These are phyloP conservation scores for Monarda citriodora DNA, from an alignment of 305 asterid genomes.

Conservation along the genomic window DNA sequence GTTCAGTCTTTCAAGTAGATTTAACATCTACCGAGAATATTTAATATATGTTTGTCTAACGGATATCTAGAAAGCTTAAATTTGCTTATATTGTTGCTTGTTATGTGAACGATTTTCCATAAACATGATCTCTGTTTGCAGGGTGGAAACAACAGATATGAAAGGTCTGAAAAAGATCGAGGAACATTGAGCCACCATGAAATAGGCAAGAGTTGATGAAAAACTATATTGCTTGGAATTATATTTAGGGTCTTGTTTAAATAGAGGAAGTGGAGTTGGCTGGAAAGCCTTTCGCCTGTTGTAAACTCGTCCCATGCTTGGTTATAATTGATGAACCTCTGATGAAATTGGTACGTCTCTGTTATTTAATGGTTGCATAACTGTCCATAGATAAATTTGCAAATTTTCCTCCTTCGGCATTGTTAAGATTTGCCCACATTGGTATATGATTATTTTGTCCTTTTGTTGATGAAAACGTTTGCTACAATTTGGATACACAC, in stretches of 20 bases:
- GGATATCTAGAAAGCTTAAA: neutral
- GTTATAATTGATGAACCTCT: neutral
- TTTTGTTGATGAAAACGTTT: neutral
- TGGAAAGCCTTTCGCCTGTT: neutral
- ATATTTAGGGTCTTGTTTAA: constrained; percentile 10
- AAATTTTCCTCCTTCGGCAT: neutral
- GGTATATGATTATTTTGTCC: neutral
- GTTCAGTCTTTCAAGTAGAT: neutral
- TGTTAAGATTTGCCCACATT: neutral
- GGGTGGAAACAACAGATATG: constrained; percentile 98
- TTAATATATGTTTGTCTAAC: neutral
- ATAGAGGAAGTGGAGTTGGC: constrained; percentile 4
- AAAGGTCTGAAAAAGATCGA: constrained; percentile 95
- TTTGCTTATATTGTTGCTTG: neutral
- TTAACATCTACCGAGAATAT: neutral
- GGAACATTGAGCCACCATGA: constrained; percentile 53
- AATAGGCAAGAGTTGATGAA: constrained; percentile 10
- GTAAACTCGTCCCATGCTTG: constrained; percentile 10
- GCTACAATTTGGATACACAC: too few species aligned
- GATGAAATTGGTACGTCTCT: constrained; percentile 6
- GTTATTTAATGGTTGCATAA: constrained; percentile 5
- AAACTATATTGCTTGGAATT: constrained; percentile 12
- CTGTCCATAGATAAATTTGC: constrained; percentile 10
- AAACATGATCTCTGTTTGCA: neutral
- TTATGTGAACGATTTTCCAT: neutral